Conservation (phyloP, 2,329 filamentous ascomycete species). For the Fusarium lateritium region DNA sequence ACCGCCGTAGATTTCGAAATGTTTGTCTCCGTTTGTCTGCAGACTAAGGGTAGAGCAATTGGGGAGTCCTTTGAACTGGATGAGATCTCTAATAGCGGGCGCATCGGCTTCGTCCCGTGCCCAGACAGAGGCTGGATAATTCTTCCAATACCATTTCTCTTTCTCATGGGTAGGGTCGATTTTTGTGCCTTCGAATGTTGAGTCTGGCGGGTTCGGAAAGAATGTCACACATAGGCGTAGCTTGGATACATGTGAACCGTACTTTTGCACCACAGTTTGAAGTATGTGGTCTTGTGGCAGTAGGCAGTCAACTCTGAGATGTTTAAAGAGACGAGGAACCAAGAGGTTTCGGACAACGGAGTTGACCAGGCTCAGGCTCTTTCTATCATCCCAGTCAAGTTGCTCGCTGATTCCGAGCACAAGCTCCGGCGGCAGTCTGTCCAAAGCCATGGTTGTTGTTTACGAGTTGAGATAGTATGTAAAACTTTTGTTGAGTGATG, state of each 20-base stretch:
- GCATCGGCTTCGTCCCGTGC: slow-evolving; percentile 1
- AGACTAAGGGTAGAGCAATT: slow-evolving; percentile 5
- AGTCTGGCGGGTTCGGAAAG: background rate
- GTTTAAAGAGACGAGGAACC: slow-evolving; percentile 1
- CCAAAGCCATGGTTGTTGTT: background rate
- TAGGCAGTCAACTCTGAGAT: slow-evolving; percentile 16
- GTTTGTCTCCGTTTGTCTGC: background rate
- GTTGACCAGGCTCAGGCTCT: slow-evolving; percentile 2
- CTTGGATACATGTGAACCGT: background rate
- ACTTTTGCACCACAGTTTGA: background rate
- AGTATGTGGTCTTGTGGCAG: slow-evolving; percentile 4
- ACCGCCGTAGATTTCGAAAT: background rate
- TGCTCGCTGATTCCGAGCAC: background rate
- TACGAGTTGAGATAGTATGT: no score
- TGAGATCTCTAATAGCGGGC: background rate
- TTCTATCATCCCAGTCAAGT: background rate
- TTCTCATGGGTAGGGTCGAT: background rate
- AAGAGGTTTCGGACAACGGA: background rate
- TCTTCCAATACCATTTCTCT: background rate
- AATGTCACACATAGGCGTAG: slow-evolving; percentile 7
- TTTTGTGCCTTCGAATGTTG: background rate
- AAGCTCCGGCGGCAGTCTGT: slow-evolving; percentile 4
- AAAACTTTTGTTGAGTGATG: no score
- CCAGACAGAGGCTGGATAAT: slow-evolving; percentile 16
- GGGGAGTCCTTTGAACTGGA: slow-evolving; percentile 11